These are phyloP conservation scores for Mortierella claussenii DNA, from an alignment of 192 early-diverging fungal species.

Conservation along the genomic window DNA sequence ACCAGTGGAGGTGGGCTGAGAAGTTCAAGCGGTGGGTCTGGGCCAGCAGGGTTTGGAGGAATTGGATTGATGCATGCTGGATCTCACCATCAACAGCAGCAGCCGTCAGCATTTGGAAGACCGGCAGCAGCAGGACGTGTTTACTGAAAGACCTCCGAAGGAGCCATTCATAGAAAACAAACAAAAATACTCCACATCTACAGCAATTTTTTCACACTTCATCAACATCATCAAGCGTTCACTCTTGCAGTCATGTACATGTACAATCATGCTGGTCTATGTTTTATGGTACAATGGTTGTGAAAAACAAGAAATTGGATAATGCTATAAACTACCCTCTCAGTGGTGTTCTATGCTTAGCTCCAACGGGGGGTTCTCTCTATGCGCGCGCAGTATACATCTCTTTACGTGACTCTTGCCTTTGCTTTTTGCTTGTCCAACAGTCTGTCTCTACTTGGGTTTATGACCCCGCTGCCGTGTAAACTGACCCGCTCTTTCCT, in stretches of 20 bases:
- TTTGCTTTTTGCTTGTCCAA: neutral
- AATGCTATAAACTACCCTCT: too few relatives aligned
- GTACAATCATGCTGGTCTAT: too few relatives aligned
- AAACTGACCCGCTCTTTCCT: conserved; percentile 21
- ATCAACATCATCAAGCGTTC: too few relatives aligned
- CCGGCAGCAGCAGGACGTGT: conserved; percentile 8
- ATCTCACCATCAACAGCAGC: too few relatives aligned
- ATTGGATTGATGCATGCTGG: neutral
- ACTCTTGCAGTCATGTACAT: too few relatives aligned
- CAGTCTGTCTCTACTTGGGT: conserved; percentile 10
- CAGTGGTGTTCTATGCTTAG: too few relatives aligned
- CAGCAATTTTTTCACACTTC: neutral
- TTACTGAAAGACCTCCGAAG: conserved; percentile 1
- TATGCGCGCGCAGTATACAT: too few relatives aligned
- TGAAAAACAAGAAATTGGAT: too few relatives aligned
- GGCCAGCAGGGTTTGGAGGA: conserved; percentile 9
- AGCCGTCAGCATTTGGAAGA: too few relatives aligned
- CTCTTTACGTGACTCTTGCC: too few relatives aligned
- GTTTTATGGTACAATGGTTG: conserved; percentile 15
- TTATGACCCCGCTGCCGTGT: conserved; percentile 23
- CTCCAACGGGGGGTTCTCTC: too few relatives aligned
- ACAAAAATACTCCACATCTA: neutral
- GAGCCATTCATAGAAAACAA: neutral
- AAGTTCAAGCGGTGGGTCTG: conserved; percentile 9
- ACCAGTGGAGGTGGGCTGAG: conserved; percentile 11